These are phyloP conservation scores for Saccharomyces kudriavzevii DNA, from an alignment of 805 yeast species.

Conservation along the genomic window DNA sequence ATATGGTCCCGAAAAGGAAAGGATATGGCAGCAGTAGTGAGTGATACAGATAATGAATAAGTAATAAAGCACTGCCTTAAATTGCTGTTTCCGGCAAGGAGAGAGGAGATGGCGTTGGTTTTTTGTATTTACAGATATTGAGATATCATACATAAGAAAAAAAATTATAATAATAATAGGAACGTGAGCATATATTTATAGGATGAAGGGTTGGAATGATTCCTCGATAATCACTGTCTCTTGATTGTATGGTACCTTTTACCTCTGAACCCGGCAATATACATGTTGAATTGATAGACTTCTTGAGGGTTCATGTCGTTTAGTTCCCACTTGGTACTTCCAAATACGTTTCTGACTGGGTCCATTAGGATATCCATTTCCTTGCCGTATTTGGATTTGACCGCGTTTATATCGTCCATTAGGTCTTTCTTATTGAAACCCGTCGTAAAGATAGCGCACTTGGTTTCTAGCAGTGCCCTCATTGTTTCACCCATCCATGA, in stretches of 20 bases:
- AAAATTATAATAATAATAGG: neutral
- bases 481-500: conserved; percentile 87
- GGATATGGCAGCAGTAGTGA: neutral
- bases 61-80: neutral
- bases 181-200: neutral
- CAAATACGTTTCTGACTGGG: conserved; percentile 62
- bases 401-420: conserved; percentile 62
- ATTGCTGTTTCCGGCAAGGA: too few species aligned
- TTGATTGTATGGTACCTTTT: conserved; percentile 86
- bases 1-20: neutral
- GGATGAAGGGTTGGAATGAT: neutral
- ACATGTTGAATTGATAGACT: conserved; percentile 85
- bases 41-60: neutral
- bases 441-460: conserved; percentile 85
- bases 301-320: conserved; percentile 90
- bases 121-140: neutral
- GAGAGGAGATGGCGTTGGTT: neutral
- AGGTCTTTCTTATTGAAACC: conserved; percentile 78
- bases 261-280: conserved; percentile 87
- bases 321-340: conserved; percentile 88
- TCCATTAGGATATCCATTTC: conserved; percentile 79
- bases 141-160: neutral
- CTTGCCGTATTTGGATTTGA: conserved; percentile 54
- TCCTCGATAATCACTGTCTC: conserved; percentile 5
- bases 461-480: conserved; percentile 82